These are phyloP conservation scores for Margaritispora aquatica DNA, from an alignment of 495 filamentous ascomycete species.

Conservation along the genomic window DNA sequence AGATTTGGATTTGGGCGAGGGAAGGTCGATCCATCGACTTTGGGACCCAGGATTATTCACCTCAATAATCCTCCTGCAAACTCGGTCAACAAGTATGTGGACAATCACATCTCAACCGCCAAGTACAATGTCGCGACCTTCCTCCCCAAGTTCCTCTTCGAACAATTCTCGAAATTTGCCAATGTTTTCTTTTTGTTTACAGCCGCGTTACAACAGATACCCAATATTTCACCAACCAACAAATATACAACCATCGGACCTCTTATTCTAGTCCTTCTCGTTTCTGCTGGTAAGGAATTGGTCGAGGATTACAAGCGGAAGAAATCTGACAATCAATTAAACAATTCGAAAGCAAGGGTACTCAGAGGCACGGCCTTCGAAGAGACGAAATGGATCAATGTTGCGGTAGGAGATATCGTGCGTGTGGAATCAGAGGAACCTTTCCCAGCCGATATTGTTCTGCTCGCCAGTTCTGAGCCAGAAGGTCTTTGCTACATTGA, in stretches of 20 bases:
- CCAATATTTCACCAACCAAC: slow-evolving; percentile 90
- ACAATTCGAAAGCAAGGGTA: slow-evolving; percentile 80
- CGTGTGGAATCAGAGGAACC: slow-evolving; percentile 93
- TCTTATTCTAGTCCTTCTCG: slow-evolving; percentile 77
- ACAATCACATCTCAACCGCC: slow-evolving; percentile 95
- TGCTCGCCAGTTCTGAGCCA: slow-evolving; percentile 92
- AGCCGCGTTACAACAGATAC: slow-evolving; percentile 91
- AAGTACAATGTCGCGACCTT: slow-evolving; percentile 98
- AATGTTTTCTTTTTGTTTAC: slow-evolving; percentile 99
- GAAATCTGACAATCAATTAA: slow-evolving; percentile 78
- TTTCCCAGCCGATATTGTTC: slow-evolving; percentile 89
- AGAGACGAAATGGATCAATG: slow-evolving; percentile 87
- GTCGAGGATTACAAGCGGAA: slow-evolving; percentile 92
- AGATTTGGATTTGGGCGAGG: slow-evolving; percentile 90
- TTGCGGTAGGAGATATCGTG: slow-evolving; percentile 89
- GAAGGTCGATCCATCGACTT: slow-evolving; percentile 79
- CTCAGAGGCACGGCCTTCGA: slow-evolving; percentile 80
- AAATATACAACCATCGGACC: slow-evolving; percentile 93
- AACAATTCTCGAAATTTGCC: slow-evolving; percentile 99
- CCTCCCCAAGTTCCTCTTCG: slow-evolving; percentile 93
- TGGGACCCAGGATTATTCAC: slow-evolving; percentile 90
- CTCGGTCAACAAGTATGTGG: slow-evolving; percentile 75
- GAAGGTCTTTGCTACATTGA: slow-evolving; percentile 99
- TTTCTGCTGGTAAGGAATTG: slow-evolving; percentile 92
- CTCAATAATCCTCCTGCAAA: slow-evolving; percentile 98